Evolutionary conservation across 148 eudicot genomes (phyloP), one percentile per base, ranked within the genome.

Genomic region (Heliosperma pusillum): DNA sequence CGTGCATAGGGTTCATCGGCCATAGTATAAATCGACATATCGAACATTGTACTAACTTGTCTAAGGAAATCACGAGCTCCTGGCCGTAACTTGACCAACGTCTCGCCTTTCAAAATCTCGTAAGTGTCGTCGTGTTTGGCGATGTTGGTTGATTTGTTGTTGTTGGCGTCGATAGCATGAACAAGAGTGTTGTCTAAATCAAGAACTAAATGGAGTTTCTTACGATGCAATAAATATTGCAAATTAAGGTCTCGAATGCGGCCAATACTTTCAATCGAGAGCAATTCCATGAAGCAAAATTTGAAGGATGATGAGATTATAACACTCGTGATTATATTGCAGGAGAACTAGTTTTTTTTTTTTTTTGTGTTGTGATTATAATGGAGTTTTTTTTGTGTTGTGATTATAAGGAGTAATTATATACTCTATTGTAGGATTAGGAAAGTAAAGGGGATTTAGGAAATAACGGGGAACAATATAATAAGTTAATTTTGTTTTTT

Each of bases 21-120:
- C 66, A 25, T 62, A 26, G 66, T 62, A 27, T 62, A 62, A 62
- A 62, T 62, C 16, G 66, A 62, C 8, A 62, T 12, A 62, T 62
- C 66, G 40, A 62, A 62, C 30, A 62, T 10, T 2, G 26, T 15
- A 25, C 36, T 12, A 13, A 27, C 36, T 62, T 62, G 11, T 24
- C 27, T 24, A 62, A 62, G 66, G 36, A 62, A 62, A 10, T 62
- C 7, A 26, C 36, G 36, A 62, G 36, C 66, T 62, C 66, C 36
- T 11, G 66, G 66, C 19, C 66, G 26, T 62, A 62, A 27, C 66
- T 62, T 62, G 66, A 62, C 36, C 36, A 62, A 10, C 17, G 10
- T 62, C 16, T 25, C 17, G 3, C 66, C 66, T 26, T 62, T 62
- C 4, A 26, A 15, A 62, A 62, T 62, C 5, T 25, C 36, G 19